Percentiles rank a stretch among this genome's conserved stretches.
Conservation (phyloP, 176 grass and related monocot species). For the Avena sativa region DNA sequence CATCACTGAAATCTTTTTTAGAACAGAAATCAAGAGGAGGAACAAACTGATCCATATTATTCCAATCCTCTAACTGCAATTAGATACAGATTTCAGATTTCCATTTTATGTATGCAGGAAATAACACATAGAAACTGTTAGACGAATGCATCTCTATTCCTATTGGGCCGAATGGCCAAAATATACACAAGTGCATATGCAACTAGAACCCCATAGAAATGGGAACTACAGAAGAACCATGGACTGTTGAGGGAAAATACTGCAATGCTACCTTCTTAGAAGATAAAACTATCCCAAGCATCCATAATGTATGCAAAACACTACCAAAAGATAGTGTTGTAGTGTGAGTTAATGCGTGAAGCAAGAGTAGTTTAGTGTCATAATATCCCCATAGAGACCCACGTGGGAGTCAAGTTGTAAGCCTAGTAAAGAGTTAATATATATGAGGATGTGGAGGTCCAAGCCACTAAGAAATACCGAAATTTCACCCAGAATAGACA, state of each 20-base stretch:
- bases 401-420: background rate
- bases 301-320: no score
- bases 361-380: background rate
- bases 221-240: no score
- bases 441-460: background rate
- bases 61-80: conserved; percentile 94
- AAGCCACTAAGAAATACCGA: background rate
- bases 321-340: background rate
- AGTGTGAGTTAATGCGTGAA: background rate
- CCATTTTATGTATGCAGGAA: conserved; percentile 27
- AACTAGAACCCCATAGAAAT: no score
- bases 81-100: conserved; percentile 24
- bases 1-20: conserved; percentile 81
- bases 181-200: no score
- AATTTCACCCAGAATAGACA: no score
- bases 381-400: background rate
- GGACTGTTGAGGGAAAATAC: no score
- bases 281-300: no score
- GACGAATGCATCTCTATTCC: no score
- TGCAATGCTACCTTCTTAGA: no score
- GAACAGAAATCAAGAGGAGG: conserved; percentile 77
- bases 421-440: background rate
- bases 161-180: no score
- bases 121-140: conserved; percentile 12
- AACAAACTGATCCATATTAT: conserved; percentile 74